Base-by-base conservation (phyloP, 768 basidiomycete genomes). In the Rickenella mellea region DNA sequence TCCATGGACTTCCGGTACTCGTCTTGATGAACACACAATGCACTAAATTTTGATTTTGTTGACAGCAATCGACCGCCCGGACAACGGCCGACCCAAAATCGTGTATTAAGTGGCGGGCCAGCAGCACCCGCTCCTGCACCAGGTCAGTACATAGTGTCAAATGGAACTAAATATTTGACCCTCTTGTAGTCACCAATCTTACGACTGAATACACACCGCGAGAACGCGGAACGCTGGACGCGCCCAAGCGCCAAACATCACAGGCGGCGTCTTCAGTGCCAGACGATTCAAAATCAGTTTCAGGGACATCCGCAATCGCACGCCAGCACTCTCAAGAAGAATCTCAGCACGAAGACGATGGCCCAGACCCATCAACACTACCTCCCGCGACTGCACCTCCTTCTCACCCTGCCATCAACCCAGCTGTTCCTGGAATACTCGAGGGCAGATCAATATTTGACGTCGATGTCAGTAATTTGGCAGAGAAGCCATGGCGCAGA, bases 401-500 rank as follows among this genome's bases (percentile, higher is more conserved):
- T 1, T 86, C 88, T 21, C 83, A 90, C 51, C 90, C 92, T 4
- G 56, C 64, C 21, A 79, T 93, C 48, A 83, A 91, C 49, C 81
- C 80, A 12, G 65, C 71, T 15, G 69, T 66, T 8, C 65, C 77
- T 7, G 88, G 85, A 6, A 68, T 73, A 25, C 63, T 86, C 32
- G 76, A 87, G 53, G 78, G 88, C 8, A 80, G 75, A 40, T 82
- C 79, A 22, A 85, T 96, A 32, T 76, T 89, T 27, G 92, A 96
- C 42, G 72, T 91, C 21, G 93, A 96, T 56, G 52, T 94, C 38
- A 71, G 59, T 33, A 75, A 77, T 21, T 69, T 84, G 68, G 63
- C 72, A 7, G 85, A 89, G 47, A 94, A 94, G 55, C 81, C 82
- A 4, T 99, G 96, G 96, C 69, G 96, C 47, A 65, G 80, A 45